Percentiles rank a stretch among this genome's conserved stretches.
Evolutionary conservation across 176 grass and related monocot species (phyloP).

Genomic region (Thalia dealbata): DNA sequence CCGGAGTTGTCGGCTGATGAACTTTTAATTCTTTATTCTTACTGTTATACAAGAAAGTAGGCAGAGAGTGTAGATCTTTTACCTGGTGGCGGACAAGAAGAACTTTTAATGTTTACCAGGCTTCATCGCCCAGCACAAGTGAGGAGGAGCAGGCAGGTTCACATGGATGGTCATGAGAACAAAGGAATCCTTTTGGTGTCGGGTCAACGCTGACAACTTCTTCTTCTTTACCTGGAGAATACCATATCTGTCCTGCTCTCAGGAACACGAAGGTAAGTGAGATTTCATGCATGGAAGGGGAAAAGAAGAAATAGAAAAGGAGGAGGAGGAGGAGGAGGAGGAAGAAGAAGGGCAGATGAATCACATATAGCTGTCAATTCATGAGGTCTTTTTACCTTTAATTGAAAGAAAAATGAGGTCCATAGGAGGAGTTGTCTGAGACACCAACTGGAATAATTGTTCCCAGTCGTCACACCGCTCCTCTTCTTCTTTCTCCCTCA

Average conservation of each 20-base stretch:
- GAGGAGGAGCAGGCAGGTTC: background rate
- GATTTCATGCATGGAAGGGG: background rate
- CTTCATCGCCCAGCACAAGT: background rate
- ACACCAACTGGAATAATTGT: conserved; percentile 1
- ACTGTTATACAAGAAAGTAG: background rate
- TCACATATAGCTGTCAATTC: background rate
- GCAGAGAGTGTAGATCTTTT: too few species aligned
- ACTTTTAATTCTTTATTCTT: too few species aligned
- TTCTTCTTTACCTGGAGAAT: background rate
- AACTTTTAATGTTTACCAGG: background rate
- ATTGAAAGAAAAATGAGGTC: background rate
- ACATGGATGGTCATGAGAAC: background rate
- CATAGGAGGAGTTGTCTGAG: background rate
- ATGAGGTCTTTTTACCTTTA: background rate
- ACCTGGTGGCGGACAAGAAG: background rate
- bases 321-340: too few species aligned
- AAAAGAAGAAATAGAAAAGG: background rate
- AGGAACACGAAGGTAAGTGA: background rate
- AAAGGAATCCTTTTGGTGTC: background rate
- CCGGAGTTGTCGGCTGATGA: background rate
- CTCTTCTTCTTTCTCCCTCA: background rate
- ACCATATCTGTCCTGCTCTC: background rate
- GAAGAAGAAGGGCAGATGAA: background rate
- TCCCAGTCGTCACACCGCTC: background rate
- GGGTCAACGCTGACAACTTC: background rate